Conservation (phyloP, 2,329 filamentous ascomycete genomes). For the Colletotrichum neosansevieriae region DNA sequence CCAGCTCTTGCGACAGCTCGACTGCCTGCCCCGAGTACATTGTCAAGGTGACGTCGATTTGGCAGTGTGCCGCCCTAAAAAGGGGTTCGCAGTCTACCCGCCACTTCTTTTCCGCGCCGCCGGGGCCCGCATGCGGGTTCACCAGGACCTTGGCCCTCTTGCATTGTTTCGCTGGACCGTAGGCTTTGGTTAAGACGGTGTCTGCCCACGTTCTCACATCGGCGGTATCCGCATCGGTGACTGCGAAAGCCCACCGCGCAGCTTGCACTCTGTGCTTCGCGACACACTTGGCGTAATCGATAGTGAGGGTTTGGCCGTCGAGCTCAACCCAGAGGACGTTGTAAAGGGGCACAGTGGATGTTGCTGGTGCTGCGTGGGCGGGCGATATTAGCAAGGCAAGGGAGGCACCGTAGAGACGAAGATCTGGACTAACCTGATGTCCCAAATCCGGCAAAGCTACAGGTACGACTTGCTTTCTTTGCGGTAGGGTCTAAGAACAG, state of each 20-base stretch:
- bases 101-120: slow-evolving; percentile 80
- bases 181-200: slow-evolving; percentile 76
- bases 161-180: slow-evolving; percentile 73
- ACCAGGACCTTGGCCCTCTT: slow-evolving; percentile 90
- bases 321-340: slow-evolving; percentile 87
- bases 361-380: slow-evolving; percentile 29
- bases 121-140: slow-evolving; percentile 91
- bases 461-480: slow-evolving; percentile 41
- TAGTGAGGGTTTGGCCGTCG: slow-evolving; percentile 69
- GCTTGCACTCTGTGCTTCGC: slow-evolving; percentile 72
- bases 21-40: slow-evolving; percentile 80
- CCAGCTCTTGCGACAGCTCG: slow-evolving; percentile 79
- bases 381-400: slow-evolving; percentile 5
- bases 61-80: slow-evolving; percentile 83
- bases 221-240: slow-evolving; percentile 52
- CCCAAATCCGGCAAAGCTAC: slow-evolving; percentile 38
- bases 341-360: slow-evolving; percentile 75
- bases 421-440: slow-evolving; percentile 23
- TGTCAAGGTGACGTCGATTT: slow-evolving; percentile 79
- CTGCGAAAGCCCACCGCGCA: slow-evolving; percentile 68
- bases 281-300: slow-evolving; percentile 77
- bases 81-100: slow-evolving; percentile 82
- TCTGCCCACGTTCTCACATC: slow-evolving; percentile 72
- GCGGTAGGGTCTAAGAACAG: slow-evolving; percentile 25
- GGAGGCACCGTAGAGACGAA: neutral